phyloP scores from a whole-genome alignment of 23 red algal species.

The Porphyridium purpureum region DNA sequence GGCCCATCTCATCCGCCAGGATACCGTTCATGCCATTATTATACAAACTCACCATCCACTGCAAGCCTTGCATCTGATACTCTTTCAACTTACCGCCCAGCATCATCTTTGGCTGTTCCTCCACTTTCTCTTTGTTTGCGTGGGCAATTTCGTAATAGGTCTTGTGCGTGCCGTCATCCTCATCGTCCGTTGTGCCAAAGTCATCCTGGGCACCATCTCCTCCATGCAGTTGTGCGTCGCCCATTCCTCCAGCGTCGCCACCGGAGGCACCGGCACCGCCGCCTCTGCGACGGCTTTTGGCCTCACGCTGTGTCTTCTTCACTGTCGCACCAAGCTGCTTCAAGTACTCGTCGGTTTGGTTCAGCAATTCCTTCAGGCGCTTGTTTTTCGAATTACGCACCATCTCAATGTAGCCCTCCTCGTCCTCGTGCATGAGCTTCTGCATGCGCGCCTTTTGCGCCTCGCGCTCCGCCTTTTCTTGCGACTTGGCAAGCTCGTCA shows the following conservation, averaged over 20 bases:
- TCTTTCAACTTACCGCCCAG: constrained; percentile 84
- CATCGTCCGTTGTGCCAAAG: neutral
- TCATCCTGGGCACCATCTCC: constrained; percentile 2
- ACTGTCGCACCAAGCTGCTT: constrained; percentile 76
- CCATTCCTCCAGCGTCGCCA: neutral
- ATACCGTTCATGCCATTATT: constrained; percentile 95
- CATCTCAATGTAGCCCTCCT: constrained; percentile 92
- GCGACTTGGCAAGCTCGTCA: constrained; percentile 41
- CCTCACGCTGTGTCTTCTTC: too few relatives aligned
- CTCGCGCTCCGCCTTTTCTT: constrained; percentile 59
- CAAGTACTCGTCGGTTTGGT: constrained; percentile 93
- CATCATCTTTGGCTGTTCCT: constrained; percentile 41
- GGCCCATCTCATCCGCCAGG: constrained; percentile 97
- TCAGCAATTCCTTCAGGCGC: constrained; percentile 54
- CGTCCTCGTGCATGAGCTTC: constrained; percentile 77
- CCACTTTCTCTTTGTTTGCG: constrained; percentile 56
- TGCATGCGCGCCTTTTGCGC: constrained; percentile 80
- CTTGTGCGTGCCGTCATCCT: constrained; percentile 9
- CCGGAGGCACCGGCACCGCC: neutral
- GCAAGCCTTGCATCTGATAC: constrained; percentile 84
- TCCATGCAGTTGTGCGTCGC: neutral
- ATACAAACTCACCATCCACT: constrained; percentile 96
- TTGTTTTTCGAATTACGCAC: constrained; percentile 91
- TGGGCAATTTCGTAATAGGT: constrained; percentile 89
- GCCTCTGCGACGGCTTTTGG: constrained; percentile 13